Base-by-base conservation (phyloP, 106 monocot species). In the Phalaenopsis equestris region DNA sequence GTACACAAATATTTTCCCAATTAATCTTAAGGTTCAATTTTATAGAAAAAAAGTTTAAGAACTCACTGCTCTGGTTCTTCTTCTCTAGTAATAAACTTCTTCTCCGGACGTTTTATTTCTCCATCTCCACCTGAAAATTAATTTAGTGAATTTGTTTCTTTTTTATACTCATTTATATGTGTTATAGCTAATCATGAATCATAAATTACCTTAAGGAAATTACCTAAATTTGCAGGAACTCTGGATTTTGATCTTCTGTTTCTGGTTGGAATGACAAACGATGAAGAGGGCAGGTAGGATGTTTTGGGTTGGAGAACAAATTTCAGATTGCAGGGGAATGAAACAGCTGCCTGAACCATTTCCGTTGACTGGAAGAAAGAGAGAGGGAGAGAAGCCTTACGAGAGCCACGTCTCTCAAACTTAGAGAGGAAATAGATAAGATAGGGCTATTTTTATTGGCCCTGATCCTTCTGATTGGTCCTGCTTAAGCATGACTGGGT, bases 31-130 rank as follows among this genome's bases (percentile, higher is more conserved):
- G 52, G 52, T 52, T 52, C 14, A 52, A 15, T 14, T 52, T 52
- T 52, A 3, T 12, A 52, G 38, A n/a, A 42, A 38, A 17, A 19
- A 41, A 17, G 37, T 3, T 67, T 48, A 36, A 38, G 49, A 45
- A 42, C 82, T 84, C 74, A 89, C 95, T 95, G 90, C 15, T 95
- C 92, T 56, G 93, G 97, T 82, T 98, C 97, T 80, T 98, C 80
- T 80, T 94, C 97, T 83, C 78, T 92, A 84, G 97, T 98, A 77
- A 98, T 94, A 87, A 98, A 98, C 86, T 94, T 98, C 89, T 92
- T 98, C 86, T 92, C 85, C 0, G 78, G 79, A n/a, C 78, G 83
- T 85, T 92, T 90, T 18, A 73, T 41, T 30, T 83, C 88, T 38
- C 89, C 87, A 72, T 88, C 89, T 77, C 88, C 93, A 79, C 88